Base-by-base conservation (phyloP, 2,329 filamentous ascomycete species). In the Fusarium stilboides region DNA sequence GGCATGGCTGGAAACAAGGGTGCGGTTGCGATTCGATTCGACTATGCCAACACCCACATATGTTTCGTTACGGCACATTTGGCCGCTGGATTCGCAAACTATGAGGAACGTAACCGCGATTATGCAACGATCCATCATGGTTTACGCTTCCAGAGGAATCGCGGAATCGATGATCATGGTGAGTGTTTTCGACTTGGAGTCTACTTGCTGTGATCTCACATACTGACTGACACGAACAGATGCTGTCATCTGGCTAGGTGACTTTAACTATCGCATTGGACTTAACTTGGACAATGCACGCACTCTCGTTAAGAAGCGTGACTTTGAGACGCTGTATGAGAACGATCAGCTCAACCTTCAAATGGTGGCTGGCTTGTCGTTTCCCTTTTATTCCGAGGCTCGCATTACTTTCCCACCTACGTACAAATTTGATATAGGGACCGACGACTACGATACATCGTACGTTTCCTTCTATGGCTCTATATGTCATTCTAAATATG, bases 1-100 rank as follows among this genome's bases (percentile, higher is more conserved):
- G 96, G 96, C 8, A 97, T 99, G 86, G 95, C 94, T 28, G 96
- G 96, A 22, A 99, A 99, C 82, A 99, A 99, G 82, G 96, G 96
- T 19, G 96, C 96, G 1, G 97, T 98, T 50, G 96, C 94, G 3
- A 98, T 99, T 73, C 91, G 96, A 6, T 92, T 99, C 80, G 95
- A 98, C 68, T 98, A 94, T 75, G 94, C 93, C 28, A 97, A 92
- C 76, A 98, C 95, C 3, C 92, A 92, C 3, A 88, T 99, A 28
- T 98, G 96, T 79, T 95, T 99, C 67, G 93, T 99, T 26, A 99
- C 96, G 22, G 96, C 96, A 20, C 96, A 99, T 87, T 83, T 99
- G 77, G 96, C 96, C 31, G 96, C 96, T 59, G 96, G 96, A 0
- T 98, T 98, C 79, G 89, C 93, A 68, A 99, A 99, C 77, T 98